phyloP scores from a whole-genome alignment of 805 yeast genomes.

The Starmerella cellae region DNA sequence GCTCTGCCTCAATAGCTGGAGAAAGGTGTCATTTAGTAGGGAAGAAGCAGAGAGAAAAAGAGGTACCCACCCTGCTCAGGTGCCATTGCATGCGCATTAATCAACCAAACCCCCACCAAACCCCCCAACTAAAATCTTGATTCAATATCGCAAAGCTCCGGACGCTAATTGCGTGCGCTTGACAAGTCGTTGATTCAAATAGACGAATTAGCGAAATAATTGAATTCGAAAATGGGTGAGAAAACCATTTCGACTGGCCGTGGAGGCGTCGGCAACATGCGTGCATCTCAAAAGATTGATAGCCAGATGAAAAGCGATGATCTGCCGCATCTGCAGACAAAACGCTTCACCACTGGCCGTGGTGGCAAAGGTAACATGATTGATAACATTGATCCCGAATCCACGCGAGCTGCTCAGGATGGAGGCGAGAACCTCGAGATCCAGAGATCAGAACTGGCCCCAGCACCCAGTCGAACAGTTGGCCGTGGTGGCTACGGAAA shows the following conservation, averaged over 20 bases:
- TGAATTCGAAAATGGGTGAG: not conserved
- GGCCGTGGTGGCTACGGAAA: constrained; percentile 62
- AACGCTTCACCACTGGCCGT: constrained; percentile 55
- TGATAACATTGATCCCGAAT: constrained; percentile 39
- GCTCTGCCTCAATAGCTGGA: no score
- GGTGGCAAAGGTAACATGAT: constrained; percentile 73
- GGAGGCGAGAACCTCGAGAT: constrained; percentile 36
- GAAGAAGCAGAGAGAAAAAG: no score
- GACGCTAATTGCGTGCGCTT: no score
- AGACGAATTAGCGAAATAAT: not conserved
- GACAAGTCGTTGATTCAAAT: no score
- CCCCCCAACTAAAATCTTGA: no score
- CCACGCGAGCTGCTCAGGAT: constrained; percentile 50
- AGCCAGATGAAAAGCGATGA: constrained; percentile 43
- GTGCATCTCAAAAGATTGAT: constrained; percentile 37
- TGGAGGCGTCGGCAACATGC: constrained; percentile 69
- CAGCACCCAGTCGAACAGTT: constrained; percentile 28
- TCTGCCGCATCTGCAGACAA: constrained; percentile 42
- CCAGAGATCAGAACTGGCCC: constrained; percentile 32
- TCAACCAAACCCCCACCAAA: no score
- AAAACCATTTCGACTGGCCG: constrained; percentile 50
- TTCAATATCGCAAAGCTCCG: no score
- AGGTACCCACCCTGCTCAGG: no score
- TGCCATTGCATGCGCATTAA: no score
- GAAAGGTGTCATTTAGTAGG: no score